Evolutionary conservation across 2,329 filamentous ascomycete genomes (phyloP).

Genomic region (Fonsecaea multimorphosa): DNA sequence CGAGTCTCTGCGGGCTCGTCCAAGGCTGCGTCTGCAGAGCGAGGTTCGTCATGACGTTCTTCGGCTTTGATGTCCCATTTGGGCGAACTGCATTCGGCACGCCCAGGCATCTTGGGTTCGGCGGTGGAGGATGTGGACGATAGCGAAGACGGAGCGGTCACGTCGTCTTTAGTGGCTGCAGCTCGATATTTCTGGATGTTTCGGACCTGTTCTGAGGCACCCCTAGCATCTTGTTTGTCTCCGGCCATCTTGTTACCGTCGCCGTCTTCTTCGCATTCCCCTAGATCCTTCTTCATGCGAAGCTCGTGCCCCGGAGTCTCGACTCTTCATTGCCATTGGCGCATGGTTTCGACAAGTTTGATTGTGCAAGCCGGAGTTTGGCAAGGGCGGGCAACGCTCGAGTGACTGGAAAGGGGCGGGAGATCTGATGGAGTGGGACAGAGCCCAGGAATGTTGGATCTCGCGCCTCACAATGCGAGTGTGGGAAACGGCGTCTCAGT

Average conservation of each 20-base stretch:
- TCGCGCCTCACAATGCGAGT: neutral
- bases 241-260: conserved; percentile 14
- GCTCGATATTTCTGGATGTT: conserved; percentile 16
- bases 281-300: conserved; percentile 25
- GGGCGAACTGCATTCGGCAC: conserved; percentile 10
- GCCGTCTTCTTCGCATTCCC: conserved; percentile 24
- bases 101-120: conserved; percentile 18
- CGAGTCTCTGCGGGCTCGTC: conserved; percentile 5
- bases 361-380: neutral
- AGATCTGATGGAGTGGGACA: neutral
- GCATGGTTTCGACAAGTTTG: conserved; percentile 27
- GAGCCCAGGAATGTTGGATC: neutral
- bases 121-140: conserved; percentile 16
- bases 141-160: conserved; percentile 17
- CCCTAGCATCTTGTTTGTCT: conserved; percentile 12
- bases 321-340: conserved; percentile 25
- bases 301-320: conserved; percentile 1
- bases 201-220: conserved; percentile 7
- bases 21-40: conserved; percentile 6
- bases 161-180: conserved; percentile 22
- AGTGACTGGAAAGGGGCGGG: neutral
- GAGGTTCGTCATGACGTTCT: conserved; percentile 13
- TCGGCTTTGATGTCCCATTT: conserved; percentile 19
- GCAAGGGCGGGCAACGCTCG: neutral
- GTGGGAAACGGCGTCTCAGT: neutral